Conservation (phyloP, 2,329 filamentous ascomycete genomes). For the Phaeosphaeriaceae sp. region DNA sequence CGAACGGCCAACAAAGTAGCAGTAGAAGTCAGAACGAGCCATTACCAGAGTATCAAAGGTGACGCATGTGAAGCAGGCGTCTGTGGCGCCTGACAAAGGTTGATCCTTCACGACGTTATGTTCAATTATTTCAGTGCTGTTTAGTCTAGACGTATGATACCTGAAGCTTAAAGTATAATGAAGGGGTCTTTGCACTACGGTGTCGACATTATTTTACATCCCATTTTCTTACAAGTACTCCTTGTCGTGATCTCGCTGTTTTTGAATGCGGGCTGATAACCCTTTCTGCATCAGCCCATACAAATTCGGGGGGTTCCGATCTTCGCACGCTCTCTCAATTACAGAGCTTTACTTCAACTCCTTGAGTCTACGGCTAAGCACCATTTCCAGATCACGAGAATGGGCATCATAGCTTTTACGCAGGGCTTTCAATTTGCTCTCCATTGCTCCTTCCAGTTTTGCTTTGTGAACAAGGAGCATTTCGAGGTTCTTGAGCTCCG, state of each 20-base stretch:
- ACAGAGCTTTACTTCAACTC: constrained; percentile 23
- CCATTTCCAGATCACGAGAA: constrained; percentile 29
- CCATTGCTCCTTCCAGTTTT: constrained; percentile 35
- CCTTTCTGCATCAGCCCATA: too few species aligned
- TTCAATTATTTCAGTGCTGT: too few species aligned
- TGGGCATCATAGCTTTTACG: constrained; percentile 26
- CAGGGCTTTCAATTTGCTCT: constrained; percentile 20
- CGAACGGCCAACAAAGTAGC: background rate
- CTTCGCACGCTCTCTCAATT: background rate
- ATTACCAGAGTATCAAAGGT: constrained; percentile 41
- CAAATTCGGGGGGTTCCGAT: too few species aligned
- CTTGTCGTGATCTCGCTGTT: too few species aligned
- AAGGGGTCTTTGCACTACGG: background rate
- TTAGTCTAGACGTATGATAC: background rate
- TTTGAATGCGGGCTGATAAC: too few species aligned
- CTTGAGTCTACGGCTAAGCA: constrained; percentile 26
- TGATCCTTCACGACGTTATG: too few species aligned
- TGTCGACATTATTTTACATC: too few species aligned
- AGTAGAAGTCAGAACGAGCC: constrained; percentile 31
- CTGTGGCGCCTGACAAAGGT: background rate
- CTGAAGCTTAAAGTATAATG: background rate
- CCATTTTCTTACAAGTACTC: too few species aligned
- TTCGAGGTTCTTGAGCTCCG: constrained; percentile 31
- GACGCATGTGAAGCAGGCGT: constrained; percentile 5
- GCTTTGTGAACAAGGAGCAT: constrained; percentile 30